Evolutionary conservation across 352 stramenopile species (phyloP), one percentile per base, ranked within the genome.

Genomic region (Phytophthora boehmeriae): DNA sequence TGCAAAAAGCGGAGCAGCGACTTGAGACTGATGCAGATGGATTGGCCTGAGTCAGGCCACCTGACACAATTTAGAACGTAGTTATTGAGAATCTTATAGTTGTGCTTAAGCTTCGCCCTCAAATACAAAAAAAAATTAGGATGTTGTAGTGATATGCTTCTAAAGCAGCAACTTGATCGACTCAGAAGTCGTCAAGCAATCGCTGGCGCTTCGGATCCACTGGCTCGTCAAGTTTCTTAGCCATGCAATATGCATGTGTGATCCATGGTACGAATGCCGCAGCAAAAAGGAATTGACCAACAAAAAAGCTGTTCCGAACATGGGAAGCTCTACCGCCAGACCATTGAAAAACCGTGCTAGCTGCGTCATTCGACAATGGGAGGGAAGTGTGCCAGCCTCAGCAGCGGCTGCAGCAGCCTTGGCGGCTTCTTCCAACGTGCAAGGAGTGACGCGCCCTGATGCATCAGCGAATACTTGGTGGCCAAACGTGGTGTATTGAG

Each of bases 401-500:
- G 63, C 60, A 42, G 53, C 59, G 52, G 58, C 59, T 45, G 59
- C 60, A 32, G 79, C 67, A 48, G 66, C 76, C 22, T 75, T 76
- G 20, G 80, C 80, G 2, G 85, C 80, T 42, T 92, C 83, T 35
- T 80, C 57, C 17, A 96, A 65, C 46, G 86, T 93, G 56, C 87
- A 96, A 4, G 73, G 78, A 34, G 73, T 41, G 20, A 88, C 73
- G 22, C 65, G 55, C 5, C 75, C 75, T 0, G 70, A 85, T 1
- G 58, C 59, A 39, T 90, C 71, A 6, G 54, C 69, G 55, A 83
- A 96, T 59, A 67, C 75, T 59, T 96, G 87, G 51, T 93, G 83
- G 8, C 87, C 87, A 45, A 96, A 96, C 1, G 86, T 93, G 16
- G 86, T 73, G 61, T 96, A 96, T 57, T 96, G 87, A 23, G 87